These are phyloP conservation scores for Amanita jacksonii DNA, from an alignment of 768 basidiomycete species.

Conservation along the genomic window DNA sequence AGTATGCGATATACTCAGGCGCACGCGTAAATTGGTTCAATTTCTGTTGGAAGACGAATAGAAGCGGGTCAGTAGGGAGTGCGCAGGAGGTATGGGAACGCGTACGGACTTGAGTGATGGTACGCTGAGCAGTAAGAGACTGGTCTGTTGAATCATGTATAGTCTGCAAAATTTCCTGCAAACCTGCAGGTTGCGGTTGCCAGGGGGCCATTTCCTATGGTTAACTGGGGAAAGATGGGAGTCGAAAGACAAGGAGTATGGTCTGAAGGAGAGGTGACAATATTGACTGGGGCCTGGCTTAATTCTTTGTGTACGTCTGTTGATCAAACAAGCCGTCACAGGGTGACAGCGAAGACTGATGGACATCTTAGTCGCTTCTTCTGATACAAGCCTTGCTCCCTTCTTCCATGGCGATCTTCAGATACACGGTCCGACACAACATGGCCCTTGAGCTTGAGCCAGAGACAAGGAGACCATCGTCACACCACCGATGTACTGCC, in stretches of 20 bases:
- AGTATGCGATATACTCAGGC: slow-evolving; percentile 93
- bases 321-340: slow-evolving; percentile 15
- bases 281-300: slow-evolving; percentile 18
- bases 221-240: slow-evolving; percentile 21
- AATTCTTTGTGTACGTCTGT: slow-evolving; percentile 22
- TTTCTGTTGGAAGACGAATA: slow-evolving; percentile 43
- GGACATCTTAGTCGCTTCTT: not conserved
- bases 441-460: no score
- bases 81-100: slow-evolving; percentile 14
- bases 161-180: slow-evolving; percentile 87
- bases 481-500: no score
- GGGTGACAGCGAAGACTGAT: slow-evolving; percentile 5
- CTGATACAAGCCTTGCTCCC: not conserved
- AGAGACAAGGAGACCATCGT: no score
- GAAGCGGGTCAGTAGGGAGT: slow-evolving; percentile 14
- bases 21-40: slow-evolving; percentile 78
- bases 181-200: slow-evolving; percentile 75
- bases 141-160: slow-evolving; percentile 85
- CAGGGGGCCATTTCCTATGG: slow-evolving; percentile 58
- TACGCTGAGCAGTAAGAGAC: slow-evolving; percentile 65
- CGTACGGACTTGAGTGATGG: slow-evolving; percentile 68
- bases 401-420: not conserved
- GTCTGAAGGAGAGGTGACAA: slow-evolving; percentile 16
- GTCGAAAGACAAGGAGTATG: slow-evolving; percentile 17
- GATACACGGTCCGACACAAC: not conserved